A percentile compares a stretch with the other conserved stretches of the same genome.
Conservation (phyloP, 2,329 filamentous ascomycete genomes). For the Diaporthe citrichinensis region DNA sequence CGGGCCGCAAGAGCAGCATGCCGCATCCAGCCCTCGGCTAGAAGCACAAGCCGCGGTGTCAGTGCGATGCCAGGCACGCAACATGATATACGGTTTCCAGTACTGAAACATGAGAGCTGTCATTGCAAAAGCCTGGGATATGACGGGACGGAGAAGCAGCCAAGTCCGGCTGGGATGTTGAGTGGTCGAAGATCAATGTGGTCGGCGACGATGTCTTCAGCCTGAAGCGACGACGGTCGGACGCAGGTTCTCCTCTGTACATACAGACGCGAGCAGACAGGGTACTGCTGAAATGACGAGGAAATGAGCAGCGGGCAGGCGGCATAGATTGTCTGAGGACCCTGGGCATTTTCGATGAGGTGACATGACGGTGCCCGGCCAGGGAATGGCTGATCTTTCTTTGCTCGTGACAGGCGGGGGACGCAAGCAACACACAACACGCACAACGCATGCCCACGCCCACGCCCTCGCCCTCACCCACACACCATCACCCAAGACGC, state of each 20-base stretch:
- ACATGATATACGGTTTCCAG: background rate
- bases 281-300: slow-evolving; percentile 17
- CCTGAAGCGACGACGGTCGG: background rate
- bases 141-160: background rate
- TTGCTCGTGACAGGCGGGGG: background rate
- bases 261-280: slow-evolving; percentile 3
- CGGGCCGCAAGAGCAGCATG: slow-evolving; percentile 19
- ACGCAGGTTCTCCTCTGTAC: background rate
- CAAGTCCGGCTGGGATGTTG: slow-evolving; percentile 7
- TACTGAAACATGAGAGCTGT: background rate
- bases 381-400: slow-evolving; percentile 4
- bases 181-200: slow-evolving; percentile 4
- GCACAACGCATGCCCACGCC: background rate
- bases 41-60: background rate
- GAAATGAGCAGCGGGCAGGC: slow-evolving; percentile 17
- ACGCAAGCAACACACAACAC: background rate
- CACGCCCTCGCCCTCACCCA: background rate
- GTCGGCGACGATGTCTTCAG: slow-evolving; percentile 14
- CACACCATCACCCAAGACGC: background rate
- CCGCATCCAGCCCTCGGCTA: background rate
- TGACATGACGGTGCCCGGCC: slow-evolving; percentile 7
- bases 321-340: slow-evolving; percentile 16
- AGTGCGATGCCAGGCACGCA: slow-evolving; percentile 6
- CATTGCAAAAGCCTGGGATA: slow-evolving; percentile 1
- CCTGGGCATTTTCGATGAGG: slow-evolving; percentile 9